Evolutionary conservation across 352 stramenopile species (phyloP).

Genomic region (Phytopythium ostracodes): DNA sequence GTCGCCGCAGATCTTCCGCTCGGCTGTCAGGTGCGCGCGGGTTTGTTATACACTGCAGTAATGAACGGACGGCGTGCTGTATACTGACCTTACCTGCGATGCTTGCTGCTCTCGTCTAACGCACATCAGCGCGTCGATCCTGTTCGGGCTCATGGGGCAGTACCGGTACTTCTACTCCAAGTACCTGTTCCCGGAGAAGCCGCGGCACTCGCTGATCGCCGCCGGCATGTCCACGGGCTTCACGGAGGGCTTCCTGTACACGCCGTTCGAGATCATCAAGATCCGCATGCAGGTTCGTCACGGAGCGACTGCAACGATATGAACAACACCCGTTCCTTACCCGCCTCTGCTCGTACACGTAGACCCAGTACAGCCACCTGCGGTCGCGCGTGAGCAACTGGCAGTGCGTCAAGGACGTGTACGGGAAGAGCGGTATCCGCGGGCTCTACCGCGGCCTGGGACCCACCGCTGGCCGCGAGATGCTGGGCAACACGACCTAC

Average conservation of each 20-base stretch:
- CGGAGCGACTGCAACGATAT: not conserved
- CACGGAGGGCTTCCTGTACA: constrained; percentile 63
- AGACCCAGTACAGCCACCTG: constrained; percentile 53
- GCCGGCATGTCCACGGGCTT: constrained; percentile 56
- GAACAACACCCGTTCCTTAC: no score
- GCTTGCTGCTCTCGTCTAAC: not conserved
- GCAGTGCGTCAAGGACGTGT: constrained; percentile 67
- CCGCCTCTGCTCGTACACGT: not conserved
- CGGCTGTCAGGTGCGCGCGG: constrained; percentile 41
- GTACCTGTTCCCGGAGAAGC: constrained; percentile 48
- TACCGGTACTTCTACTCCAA: constrained; percentile 72
- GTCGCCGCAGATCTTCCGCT: constrained; percentile 66
- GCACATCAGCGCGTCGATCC: constrained; percentile 38
- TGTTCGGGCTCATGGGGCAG: constrained; percentile 74
- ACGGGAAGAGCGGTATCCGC: constrained; percentile 46
- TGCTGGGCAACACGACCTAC: constrained; percentile 83
- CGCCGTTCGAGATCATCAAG: constrained; percentile 72
- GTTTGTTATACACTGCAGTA: no score
- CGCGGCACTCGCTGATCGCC: constrained; percentile 43
- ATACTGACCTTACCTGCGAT: no score
- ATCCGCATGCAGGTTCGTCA: constrained; percentile 52
- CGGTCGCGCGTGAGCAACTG: constrained; percentile 66
- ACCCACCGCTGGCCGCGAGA: constrained; percentile 64
- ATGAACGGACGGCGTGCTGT: no score
- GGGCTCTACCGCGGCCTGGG: constrained; percentile 77